Base-by-base conservation (phyloP, 352 stramenopile species). In the Phytophthora chlamydospora region DNA sequence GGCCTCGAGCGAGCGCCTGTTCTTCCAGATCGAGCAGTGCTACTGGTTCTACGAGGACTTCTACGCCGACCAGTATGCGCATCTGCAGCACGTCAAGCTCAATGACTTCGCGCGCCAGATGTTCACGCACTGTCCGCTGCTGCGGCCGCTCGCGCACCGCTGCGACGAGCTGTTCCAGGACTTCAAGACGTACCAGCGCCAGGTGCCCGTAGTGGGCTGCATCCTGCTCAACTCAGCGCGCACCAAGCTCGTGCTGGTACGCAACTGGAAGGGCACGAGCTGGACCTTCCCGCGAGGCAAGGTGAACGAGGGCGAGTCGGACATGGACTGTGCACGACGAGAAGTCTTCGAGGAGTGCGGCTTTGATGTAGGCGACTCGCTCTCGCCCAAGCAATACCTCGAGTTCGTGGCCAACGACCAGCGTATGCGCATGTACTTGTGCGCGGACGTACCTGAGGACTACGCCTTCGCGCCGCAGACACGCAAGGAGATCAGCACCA, bases 11-110 rank as follows among this genome's bases (percentile, higher is more conserved):
- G 89, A 97, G 73, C 90, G 94, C n/a, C 93, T 98, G 19, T 98
- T 98, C 75, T 98, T 98, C 77, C 95, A 98, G 78, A 93, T 98
- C 56, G 95, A 98, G 75, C 95, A 98, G 76, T 97, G 92, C 57
- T 98, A 94, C 68, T 98, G 95, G 95, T 98, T 98, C 77, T 98
- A 98, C 75, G 94, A 98, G 66, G 95, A 98, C 73, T 97, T 98
- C 67, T 97, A 98, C 69, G 96, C 93, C 63, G 95, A 98, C 73
- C 74, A 86, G 47, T 77, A 91, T 45, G 72, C 78, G 49, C 71
- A 87, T 62, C 59, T 98, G 50, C 90, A 91, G 52, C 80, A 97
- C 42, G 90, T 98, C 58, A 96, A 97, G 65, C 69, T 98, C n/a
- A 93, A 98, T 62, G 88, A 96, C 48, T 98, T 98, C 67, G 88